These are phyloP conservation scores for Arbutus unedo DNA, from an alignment of 148 eudicot genomes.

Conservation along the genomic window DNA sequence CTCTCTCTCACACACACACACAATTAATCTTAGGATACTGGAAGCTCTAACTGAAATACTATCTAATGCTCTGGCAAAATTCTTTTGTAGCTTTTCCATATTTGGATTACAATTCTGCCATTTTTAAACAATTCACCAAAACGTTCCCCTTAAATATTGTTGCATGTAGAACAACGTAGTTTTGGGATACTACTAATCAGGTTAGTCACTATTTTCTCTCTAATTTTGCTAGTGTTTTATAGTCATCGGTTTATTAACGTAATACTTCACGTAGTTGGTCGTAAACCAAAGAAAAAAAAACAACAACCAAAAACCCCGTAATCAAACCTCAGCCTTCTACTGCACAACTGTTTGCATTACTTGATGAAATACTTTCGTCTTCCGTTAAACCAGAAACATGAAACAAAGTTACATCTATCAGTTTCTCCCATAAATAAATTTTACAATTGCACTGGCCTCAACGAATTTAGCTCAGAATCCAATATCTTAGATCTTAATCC, in stretches of 20 bases:
- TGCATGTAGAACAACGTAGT: not conserved
- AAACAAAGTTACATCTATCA: not conserved
- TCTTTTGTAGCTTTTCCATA: not conserved
- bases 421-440: not conserved
- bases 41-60: not conserved
- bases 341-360: not conserved
- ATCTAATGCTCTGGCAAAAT: not conserved
- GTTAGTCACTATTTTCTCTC: not conserved
- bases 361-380: not conserved
- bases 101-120: not conserved
- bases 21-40: not conserved
- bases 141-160: not conserved
- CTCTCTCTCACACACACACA: too few relatives aligned
- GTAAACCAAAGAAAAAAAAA: not conserved
- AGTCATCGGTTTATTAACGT: not conserved
- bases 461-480: not conserved
- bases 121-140: not conserved
- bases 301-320: not conserved
- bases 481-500: conserved; percentile 11
- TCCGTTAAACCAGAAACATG: not conserved
- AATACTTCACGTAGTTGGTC: not conserved
- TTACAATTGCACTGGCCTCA: not conserved
- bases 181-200: not conserved
- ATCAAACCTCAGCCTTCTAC: not conserved
- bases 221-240: not conserved